Evolutionary conservation across 148 eudicot genomes (phyloP).

Genomic region (Beta vulgaris): DNA sequence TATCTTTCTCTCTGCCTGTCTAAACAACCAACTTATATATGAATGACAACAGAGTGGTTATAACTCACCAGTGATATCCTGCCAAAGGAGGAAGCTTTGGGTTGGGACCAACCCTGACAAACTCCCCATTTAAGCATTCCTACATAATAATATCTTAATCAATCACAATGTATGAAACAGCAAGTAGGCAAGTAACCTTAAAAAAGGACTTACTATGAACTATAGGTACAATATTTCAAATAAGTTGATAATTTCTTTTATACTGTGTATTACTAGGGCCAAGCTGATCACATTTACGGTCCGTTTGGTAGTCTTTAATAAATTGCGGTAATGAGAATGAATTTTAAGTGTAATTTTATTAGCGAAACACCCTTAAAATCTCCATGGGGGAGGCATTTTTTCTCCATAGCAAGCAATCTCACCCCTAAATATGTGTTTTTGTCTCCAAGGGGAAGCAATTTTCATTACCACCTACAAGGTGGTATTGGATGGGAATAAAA

Average conservation of each 20-base stretch:
- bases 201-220: neutral
- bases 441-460: no score
- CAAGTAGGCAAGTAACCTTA: neutral
- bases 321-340: no score
- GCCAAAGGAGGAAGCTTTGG: slow-evolving; percentile 88
- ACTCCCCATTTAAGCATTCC: slow-evolving; percentile 96
- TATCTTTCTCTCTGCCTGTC: neutral
- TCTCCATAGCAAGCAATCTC: no score
- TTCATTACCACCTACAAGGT: no score
- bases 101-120: slow-evolving; percentile 95
- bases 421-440: no score
- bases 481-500: no score
- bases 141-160: slow-evolving; percentile 20
- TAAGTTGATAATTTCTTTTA: no score
- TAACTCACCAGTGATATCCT: slow-evolving; percentile 83
- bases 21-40: neutral
- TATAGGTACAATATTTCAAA: neutral
- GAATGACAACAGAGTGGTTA: neutral
- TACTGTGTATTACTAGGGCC: no score
- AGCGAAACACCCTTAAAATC: no score
- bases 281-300: neutral
- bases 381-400: no score
- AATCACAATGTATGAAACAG: neutral
- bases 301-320: no score
- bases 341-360: no score